Conservation (phyloP, 2,329 filamentous ascomycete species). For the Teratosphaeria viscida region DNA sequence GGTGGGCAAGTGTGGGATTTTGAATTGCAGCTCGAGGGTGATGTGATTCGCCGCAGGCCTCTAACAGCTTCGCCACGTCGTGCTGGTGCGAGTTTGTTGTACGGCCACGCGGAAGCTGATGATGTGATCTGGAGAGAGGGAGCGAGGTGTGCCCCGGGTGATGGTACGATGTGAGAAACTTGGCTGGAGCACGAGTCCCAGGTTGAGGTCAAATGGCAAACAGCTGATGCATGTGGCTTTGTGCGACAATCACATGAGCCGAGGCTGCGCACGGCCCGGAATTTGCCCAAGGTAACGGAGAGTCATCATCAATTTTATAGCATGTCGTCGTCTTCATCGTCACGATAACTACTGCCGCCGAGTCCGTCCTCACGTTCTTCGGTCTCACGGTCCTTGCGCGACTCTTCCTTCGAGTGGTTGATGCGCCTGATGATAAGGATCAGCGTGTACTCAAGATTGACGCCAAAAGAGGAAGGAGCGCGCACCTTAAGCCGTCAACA, state of each 20-base stretch:
- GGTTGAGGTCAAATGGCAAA: not conserved
- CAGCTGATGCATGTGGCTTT: not conserved
- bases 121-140: not conserved
- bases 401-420: constrained; percentile 68
- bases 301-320: constrained; percentile 20
- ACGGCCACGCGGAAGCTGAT: not conserved
- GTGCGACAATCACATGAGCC: not conserved
- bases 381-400: constrained; percentile 64
- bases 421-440: constrained; percentile 49
- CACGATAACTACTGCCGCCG: constrained; percentile 32
- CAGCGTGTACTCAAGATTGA: not conserved
- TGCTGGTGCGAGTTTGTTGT: not conserved
- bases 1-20: not conserved
- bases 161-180: not conserved
- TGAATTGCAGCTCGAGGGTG: not conserved
- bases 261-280: not conserved
- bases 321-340: constrained; percentile 55
- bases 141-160: not conserved
- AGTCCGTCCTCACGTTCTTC: constrained; percentile 47
- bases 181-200: not conserved
- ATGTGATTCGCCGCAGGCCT: not conserved
- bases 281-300: not conserved
- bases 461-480: not conserved
- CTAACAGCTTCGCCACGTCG: not conserved
- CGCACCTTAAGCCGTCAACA: constrained; percentile 65